Conservation (phyloP, 441 rosid genomes). For the Eruca vesicaria region DNA sequence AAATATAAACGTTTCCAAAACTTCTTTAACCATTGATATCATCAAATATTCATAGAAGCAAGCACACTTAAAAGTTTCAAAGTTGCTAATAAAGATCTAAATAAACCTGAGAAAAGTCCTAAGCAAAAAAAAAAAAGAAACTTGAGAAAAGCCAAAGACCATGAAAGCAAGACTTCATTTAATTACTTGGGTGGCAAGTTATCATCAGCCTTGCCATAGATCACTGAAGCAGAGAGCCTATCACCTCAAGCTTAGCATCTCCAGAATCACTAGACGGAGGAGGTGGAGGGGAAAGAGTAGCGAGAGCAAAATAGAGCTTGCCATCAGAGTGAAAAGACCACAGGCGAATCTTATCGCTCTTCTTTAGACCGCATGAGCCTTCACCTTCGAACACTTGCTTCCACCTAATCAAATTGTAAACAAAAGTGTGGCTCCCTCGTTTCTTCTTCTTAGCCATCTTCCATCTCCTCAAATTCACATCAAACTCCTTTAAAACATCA, state of each 20-base stretch:
- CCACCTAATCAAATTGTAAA: conserved; percentile 12
- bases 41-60: not conserved
- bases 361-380: not conserved
- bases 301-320: not conserved
- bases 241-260: not conserved
- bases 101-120: not conserved
- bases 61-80: not conserved
- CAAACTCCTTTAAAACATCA: not conserved
- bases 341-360: not conserved
- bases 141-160: not conserved
- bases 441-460: not conserved
- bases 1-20: not conserved
- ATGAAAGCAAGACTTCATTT: not conserved
- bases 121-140: not conserved
- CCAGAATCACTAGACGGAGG: not conserved
- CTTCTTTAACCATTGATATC: not conserved
- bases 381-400: not conserved
- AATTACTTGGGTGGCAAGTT: conserved; percentile 1
- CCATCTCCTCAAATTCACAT: conserved; percentile 7
- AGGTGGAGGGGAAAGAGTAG: not conserved
- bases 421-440: not conserved
- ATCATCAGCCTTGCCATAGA: not conserved
- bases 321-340: conserved; percentile 12
- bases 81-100: not conserved
- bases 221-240: not conserved